Conservation (phyloP, 2,329 filamentous ascomycete species). For the Fusarium sp. region DNA sequence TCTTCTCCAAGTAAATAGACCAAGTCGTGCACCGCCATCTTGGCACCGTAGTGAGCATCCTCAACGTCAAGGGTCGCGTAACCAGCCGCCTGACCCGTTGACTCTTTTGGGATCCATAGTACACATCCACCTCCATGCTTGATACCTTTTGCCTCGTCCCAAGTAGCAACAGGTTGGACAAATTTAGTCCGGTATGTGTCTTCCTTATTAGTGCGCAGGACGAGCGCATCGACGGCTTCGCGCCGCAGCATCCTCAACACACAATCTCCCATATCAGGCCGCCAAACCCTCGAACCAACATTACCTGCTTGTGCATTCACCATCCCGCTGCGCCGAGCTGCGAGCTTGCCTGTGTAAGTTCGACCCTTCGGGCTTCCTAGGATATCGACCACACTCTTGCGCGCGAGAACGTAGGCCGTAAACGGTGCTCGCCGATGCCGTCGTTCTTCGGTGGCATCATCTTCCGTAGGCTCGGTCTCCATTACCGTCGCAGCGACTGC, state of each 20-base stretch:
- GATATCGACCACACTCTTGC: slow-evolving; percentile 47
- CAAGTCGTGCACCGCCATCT: slow-evolving; percentile 65
- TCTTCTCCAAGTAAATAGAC: slow-evolving; percentile 61
- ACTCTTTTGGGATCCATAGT: slow-evolving; percentile 53
- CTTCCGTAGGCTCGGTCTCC: background rate
- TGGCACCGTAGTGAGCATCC: slow-evolving; percentile 48
- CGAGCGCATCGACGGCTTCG: slow-evolving; percentile 58
- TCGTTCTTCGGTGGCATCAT: background rate
- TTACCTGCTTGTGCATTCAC: slow-evolving; percentile 3
- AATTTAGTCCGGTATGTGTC: slow-evolving; percentile 50
- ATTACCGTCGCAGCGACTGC: background rate
- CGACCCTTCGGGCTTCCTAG: slow-evolving; percentile 10
- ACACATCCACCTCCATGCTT: slow-evolving; percentile 57
- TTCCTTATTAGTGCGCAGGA: slow-evolving; percentile 37
- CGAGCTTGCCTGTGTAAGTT: slow-evolving; percentile 20
- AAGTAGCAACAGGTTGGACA: slow-evolving; percentile 53
- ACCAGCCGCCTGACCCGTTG: slow-evolving; percentile 46
- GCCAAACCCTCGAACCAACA: slow-evolving; percentile 44
- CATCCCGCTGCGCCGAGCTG: slow-evolving; percentile 45
- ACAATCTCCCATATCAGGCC: slow-evolving; percentile 66
- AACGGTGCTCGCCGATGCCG: slow-evolving; percentile 24
- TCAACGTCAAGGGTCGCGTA: slow-evolving; percentile 60
- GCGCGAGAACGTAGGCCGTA: slow-evolving; percentile 44
- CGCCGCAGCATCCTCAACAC: slow-evolving; percentile 63
- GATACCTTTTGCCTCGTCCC: slow-evolving; percentile 54